These are phyloP conservation scores for Crithidia acanthocephali DNA, from an alignment of 208 protist genomes.

Conservation along the genomic window DNA sequence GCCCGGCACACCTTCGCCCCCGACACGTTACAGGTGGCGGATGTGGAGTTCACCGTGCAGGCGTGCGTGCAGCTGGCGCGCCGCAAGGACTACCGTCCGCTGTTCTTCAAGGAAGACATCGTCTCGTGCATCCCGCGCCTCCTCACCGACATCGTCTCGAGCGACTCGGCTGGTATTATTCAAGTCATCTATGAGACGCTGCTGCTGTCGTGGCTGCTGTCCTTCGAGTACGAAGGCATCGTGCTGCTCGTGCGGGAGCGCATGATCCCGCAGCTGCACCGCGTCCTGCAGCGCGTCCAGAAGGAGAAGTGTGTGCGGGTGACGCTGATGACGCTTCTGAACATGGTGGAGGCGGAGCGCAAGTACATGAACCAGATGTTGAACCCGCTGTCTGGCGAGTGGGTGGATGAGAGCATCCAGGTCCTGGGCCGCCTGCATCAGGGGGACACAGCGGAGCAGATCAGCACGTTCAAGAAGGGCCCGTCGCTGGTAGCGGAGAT, in stretches of 20 bases:
- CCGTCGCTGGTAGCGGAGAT: constrained; percentile 88
- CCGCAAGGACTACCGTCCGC: constrained; percentile 69
- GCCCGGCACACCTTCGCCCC: constrained; percentile 54
- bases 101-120: constrained; percentile 77
- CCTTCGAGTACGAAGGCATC: constrained; percentile 85
- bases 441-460: constrained; percentile 21
- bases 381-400: constrained; percentile 53
- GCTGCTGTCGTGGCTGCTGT: constrained; percentile 80
- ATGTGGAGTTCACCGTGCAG: constrained; percentile 77
- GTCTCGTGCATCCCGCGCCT: constrained; percentile 73
- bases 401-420: constrained; percentile 47
- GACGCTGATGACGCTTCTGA: constrained; percentile 85
- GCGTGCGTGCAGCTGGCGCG: constrained; percentile 78
- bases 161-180: constrained; percentile 78
- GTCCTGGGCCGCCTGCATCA: constrained; percentile 50
- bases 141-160: constrained; percentile 81
- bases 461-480: constrained; percentile 46
- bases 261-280: constrained; percentile 90
- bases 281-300: constrained; percentile 84
- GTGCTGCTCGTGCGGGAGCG: constrained; percentile 64
- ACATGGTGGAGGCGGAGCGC: constrained; percentile 83
- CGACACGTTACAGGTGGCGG: constrained; percentile 61
- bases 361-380: constrained; percentile 58
- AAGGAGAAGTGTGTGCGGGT: constrained; percentile 95
- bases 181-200: constrained; percentile 89